Percentiles rank a stretch among this genome's conserved stretches.
Evolutionary conservation across 2,329 filamentous ascomycete genomes (phyloP).

Genomic region (Cladorrhinum sp.): DNA sequence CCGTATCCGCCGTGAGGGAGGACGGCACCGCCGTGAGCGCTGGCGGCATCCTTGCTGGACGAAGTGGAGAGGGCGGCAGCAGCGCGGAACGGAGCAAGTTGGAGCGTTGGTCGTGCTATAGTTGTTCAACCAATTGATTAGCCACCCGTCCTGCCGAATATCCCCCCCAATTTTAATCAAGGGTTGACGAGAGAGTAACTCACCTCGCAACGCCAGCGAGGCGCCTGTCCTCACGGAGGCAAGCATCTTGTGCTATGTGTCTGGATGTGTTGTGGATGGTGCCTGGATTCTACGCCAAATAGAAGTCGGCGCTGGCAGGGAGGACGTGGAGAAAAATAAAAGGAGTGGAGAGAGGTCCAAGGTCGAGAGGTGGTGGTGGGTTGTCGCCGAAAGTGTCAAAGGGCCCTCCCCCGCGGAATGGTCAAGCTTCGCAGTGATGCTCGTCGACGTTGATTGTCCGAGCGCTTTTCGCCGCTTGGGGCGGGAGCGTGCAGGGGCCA

Average conservation of each 20-base stretch:
- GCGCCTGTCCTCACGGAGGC: slow-evolving; percentile 49
- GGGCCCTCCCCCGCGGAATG: slow-evolving; percentile 13
- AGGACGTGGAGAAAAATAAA: neutral
- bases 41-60: slow-evolving; percentile 60
- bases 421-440: slow-evolving; percentile 5
- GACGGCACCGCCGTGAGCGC: slow-evolving; percentile 40
- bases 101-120: slow-evolving; percentile 62
- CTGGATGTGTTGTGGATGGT: neutral
- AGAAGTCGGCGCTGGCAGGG: neutral
- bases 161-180: neutral
- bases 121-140: neutral
- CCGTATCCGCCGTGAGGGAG: slow-evolving; percentile 46
- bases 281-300: neutral
- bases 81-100: slow-evolving; percentile 62
- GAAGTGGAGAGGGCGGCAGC: slow-evolving; percentile 65
- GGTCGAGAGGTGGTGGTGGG: too few species aligned
- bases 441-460: slow-evolving; percentile 25
- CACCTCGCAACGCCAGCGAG: slow-evolving; percentile 53
- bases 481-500: slow-evolving; percentile 11
- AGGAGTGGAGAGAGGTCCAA: slow-evolving; percentile 6
- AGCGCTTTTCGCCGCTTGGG: slow-evolving; percentile 26
- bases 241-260: slow-evolving; percentile 39
- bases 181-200: slow-evolving; percentile 26
- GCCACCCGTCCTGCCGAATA: slow-evolving; percentile 3
- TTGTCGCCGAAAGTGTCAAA: slow-evolving; percentile 16